These are phyloP conservation scores for Areca catechu DNA, from an alignment of 176 grass and related monocot genomes.

Conservation along the genomic window DNA sequence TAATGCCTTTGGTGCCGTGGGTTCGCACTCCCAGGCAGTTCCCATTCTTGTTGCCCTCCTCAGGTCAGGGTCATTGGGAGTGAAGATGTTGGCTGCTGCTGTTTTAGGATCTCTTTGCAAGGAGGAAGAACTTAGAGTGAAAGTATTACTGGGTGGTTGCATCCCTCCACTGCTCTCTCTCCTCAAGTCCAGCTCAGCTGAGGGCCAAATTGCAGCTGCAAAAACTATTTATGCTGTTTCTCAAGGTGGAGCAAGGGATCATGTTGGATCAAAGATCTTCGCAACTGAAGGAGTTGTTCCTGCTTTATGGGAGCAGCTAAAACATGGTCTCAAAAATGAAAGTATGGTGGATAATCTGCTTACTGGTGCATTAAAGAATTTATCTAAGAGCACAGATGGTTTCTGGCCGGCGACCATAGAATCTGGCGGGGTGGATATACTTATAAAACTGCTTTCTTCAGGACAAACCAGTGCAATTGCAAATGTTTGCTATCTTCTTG, in stretches of 20 bases:
- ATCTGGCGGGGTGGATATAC: slow-evolving; percentile 84
- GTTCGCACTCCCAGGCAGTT: slow-evolving; percentile 73
- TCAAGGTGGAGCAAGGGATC: slow-evolving; percentile 88
- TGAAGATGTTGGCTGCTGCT: slow-evolving; percentile 74
- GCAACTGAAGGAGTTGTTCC: slow-evolving; percentile 86
- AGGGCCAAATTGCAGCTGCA: slow-evolving; percentile 69
- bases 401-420: slow-evolving; percentile 78
- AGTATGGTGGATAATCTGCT: slow-evolving; percentile 70
- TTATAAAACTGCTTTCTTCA: slow-evolving; percentile 80
- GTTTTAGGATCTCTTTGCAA: slow-evolving; percentile 94
- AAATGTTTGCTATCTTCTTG: slow-evolving; percentile 84
- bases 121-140: slow-evolving; percentile 83
- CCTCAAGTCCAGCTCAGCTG: slow-evolving; percentile 69
- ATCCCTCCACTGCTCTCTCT: slow-evolving; percentile 85
- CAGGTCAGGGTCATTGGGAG: slow-evolving; percentile 62
- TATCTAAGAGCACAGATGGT: slow-evolving; percentile 85
- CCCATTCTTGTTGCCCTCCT: slow-evolving; percentile 90
- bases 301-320: slow-evolving; percentile 76
- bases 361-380: slow-evolving; percentile 78
- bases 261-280: slow-evolving; percentile 95
- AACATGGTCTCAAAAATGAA: slow-evolving; percentile 68
- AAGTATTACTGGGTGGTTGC: slow-evolving; percentile 87
- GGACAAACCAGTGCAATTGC: slow-evolving; percentile 58
- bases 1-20: slow-evolving; percentile 78
- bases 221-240: slow-evolving; percentile 92